Percentiles rank a stretch among this genome's conserved stretches.
Evolutionary conservation across 306 rosid species (phyloP).

Genomic region (Biancaea sappan): DNA sequence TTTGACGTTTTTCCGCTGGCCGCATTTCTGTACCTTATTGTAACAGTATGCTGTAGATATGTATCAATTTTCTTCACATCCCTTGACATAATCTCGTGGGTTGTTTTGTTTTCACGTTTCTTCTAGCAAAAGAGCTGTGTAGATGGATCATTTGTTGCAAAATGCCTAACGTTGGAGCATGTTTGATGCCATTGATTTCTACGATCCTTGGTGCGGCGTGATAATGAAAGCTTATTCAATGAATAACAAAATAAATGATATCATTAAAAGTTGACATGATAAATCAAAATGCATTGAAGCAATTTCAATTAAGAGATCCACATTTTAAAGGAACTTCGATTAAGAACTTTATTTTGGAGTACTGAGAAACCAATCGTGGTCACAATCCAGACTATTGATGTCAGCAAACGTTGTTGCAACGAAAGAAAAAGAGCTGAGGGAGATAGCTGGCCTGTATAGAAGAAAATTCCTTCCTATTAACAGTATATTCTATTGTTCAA

Average conservation of each 20-base stretch:
- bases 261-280: not conserved
- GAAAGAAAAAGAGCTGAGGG: not conserved
- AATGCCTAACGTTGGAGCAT: not conserved
- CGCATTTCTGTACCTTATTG: constrained; percentile 31
- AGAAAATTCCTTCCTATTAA: not conserved
- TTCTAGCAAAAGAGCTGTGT: not conserved
- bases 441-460: not conserved
- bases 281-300: not conserved
- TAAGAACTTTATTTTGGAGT: not conserved
- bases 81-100: not conserved
- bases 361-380: not conserved
- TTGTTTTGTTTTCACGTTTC: not conserved
- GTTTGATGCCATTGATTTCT: not conserved
- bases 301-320: not conserved
- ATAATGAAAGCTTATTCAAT: not conserved
- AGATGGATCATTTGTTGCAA: constrained; percentile 4
- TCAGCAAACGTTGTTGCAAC: not conserved
- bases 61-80: constrained; percentile 32
- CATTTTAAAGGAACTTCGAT: not conserved
- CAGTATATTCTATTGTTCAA: no score
- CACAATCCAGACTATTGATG: not conserved
- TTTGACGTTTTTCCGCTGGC: constrained; percentile 1
- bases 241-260: no score
- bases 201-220: not conserved
- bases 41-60: constrained; percentile 46